Evolutionary conservation across 2,329 filamentous ascomycete genomes (phyloP).

Genomic region (Colletotrichum phormii): DNA sequence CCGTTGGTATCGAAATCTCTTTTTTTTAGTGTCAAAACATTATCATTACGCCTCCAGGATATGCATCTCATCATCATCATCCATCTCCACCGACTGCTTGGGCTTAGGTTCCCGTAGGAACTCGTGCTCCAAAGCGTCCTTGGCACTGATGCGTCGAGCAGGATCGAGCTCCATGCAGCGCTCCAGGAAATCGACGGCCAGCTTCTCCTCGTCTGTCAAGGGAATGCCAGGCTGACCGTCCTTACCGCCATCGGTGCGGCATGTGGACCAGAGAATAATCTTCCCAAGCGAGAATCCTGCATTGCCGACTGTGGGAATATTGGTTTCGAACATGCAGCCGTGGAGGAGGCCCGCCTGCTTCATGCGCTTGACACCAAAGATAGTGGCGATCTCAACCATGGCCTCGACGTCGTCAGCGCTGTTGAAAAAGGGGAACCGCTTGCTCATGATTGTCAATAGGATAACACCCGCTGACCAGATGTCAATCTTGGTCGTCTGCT

Average conservation of each 20-base stretch:
- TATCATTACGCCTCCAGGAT: conserved; percentile 46
- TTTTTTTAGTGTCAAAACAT: conserved; percentile 6
- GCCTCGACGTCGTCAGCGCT: conserved; percentile 98
- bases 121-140: conserved; percentile 78
- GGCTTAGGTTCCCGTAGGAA: conserved; percentile 66
- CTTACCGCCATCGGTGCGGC: conserved; percentile 72
- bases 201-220: conserved; percentile 74
- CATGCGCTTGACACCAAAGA: conserved; percentile 91
- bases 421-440: conserved; percentile 98
- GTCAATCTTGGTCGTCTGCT: conserved; percentile 93
- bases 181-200: conserved; percentile 78
- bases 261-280: conserved; percentile 95
- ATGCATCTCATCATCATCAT: conserved; percentile 65
- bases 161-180: conserved; percentile 83
- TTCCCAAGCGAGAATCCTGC: conserved; percentile 90
- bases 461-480: conserved; percentile 99
- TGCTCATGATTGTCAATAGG: conserved; percentile 90
- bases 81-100: conserved; percentile 27
- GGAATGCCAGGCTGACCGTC: conserved; percentile 57
- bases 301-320: conserved; percentile 88
- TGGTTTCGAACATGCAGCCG: conserved; percentile 92
- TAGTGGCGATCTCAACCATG: conserved; percentile 95
- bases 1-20: neutral
- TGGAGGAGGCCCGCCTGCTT: conserved; percentile 84
- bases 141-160: conserved; percentile 77